Conservation (phyloP, 441 rosid species). For the Jatropha podagrica region DNA sequence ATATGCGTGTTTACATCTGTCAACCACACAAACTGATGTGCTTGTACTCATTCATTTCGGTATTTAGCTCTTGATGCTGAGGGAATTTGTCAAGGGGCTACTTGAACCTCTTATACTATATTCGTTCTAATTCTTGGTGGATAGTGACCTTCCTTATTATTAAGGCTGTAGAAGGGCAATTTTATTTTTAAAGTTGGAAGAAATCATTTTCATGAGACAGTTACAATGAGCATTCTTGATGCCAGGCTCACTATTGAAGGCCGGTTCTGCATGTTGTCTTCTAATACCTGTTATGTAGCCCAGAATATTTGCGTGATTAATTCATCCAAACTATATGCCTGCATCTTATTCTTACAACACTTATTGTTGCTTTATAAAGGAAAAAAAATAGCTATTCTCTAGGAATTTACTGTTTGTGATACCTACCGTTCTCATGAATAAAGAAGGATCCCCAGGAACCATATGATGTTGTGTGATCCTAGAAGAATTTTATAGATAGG, state of each 20-base stretch:
- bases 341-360: constrained; percentile 1
- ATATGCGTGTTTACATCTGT: background rate
- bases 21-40: background rate
- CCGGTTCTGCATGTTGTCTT: background rate
- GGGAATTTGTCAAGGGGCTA: background rate
- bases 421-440: background rate
- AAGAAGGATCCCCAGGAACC: background rate
- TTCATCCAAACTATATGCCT: background rate
- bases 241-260: constrained; percentile 1
- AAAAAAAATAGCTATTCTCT: background rate
- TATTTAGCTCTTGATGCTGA: constrained; percentile 1
- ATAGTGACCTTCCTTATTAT: background rate
- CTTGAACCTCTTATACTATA: background rate
- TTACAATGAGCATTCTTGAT: background rate
- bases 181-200: background rate
- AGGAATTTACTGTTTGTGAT: background rate
- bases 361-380: background rate
- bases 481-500: background rate
- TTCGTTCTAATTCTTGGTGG: constrained; percentile 1
- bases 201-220: background rate
- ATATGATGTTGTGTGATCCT: background rate
- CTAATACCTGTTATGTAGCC: background rate
- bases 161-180: background rate
- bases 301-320: background rate
- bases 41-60: background rate